Evolutionary conservation across 768 basidiomycete genomes (phyloP), one percentile per base, ranked within the genome.

Genomic region (Mycena maculata): DNA sequence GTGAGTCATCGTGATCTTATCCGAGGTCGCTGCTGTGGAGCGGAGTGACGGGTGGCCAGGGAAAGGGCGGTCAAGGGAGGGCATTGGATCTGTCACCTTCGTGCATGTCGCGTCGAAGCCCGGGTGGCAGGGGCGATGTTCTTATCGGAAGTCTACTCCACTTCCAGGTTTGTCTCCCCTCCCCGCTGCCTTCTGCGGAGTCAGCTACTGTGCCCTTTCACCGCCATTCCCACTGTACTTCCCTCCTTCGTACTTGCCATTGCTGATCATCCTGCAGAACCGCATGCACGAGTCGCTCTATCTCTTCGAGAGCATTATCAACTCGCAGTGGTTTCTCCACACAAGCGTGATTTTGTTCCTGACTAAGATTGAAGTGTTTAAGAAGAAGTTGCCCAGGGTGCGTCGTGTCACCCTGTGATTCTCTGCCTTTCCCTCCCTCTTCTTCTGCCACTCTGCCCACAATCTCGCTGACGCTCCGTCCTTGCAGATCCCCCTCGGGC

Each of bases 281-380:
- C 94, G 94, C 59, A 96, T 98, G 93, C 88, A 90, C 71, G 96
- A 97, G 77, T 92, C 93, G 1, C 80, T 97, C 56, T 89, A 92
- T 0, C 88, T 97, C 33, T 96, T 95, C 77, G 94, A 95, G 75
- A 92, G 90, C 42, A 93, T 96, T 78, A 92, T 93, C 83, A 96
- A 96, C 75, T 95, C 94, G 47, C 86, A 94, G 70, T 96, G 93
- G 93, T 95, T 95, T 78, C 89, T 92, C 59, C 89, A 93, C 73
- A 95, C 94, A 6, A 93, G 92, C 1, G 94, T 96, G 72, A 95
- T 96, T 74, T 79, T 96, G 56, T 95, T 95, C 86, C 79, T 95
- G 71, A 96, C 94, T 81, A 95, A 97, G 85, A 95, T 96, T 72
- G 95, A 98, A 77, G 82, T 96, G 45, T 96, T 98, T 81, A 91